Conservation (phyloP, 2,329 filamentous ascomycete genomes). For the Teratosphaeriaceae sp. region DNA sequence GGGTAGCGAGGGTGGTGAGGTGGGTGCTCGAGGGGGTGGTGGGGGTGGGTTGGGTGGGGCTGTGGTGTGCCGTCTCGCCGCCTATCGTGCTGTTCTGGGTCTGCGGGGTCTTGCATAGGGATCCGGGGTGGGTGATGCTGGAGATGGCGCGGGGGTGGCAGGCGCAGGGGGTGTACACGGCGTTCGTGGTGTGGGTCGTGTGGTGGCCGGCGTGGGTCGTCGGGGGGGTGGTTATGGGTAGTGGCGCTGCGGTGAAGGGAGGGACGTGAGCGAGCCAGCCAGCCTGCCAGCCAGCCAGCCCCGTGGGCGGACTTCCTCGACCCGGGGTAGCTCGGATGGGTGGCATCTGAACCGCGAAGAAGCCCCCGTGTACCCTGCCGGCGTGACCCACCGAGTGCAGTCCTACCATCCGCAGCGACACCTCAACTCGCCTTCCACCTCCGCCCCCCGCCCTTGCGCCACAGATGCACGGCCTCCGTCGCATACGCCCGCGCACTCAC, state of each 20-base stretch:
- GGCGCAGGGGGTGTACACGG: conserved; percentile 27
- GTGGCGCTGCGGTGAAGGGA: too few species aligned
- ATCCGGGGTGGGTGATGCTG: conserved; percentile 17
- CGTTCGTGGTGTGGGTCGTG: conserved; percentile 25
- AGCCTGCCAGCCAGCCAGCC: too few species aligned
- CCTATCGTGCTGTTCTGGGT: conserved; percentile 16
- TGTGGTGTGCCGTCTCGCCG: conserved; percentile 16
- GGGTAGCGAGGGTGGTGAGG: too few species aligned
- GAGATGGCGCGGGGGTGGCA: conserved; percentile 27
- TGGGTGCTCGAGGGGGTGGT: conserved; percentile 1
- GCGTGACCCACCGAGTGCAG: too few species aligned
- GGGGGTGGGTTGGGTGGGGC: conserved; percentile 8
- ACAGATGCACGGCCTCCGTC: conserved; percentile 83
- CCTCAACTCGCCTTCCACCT: conserved; percentile 38
- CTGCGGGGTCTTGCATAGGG: conserved; percentile 14
- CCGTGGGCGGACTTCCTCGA: too few species aligned
- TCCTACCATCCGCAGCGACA: too few species aligned
- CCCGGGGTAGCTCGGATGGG: too few species aligned
- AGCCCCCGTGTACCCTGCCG: too few species aligned
- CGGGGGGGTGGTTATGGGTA: conserved; percentile 10
- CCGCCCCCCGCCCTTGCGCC: conserved; percentile 63
- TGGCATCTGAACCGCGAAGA: too few species aligned
- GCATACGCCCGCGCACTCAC: conserved; percentile 77
- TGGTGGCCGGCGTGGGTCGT: conserved; percentile 31
- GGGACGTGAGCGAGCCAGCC: too few species aligned